Conservation (phyloP, 306 rosid species). For the Sindora glabra region DNA sequence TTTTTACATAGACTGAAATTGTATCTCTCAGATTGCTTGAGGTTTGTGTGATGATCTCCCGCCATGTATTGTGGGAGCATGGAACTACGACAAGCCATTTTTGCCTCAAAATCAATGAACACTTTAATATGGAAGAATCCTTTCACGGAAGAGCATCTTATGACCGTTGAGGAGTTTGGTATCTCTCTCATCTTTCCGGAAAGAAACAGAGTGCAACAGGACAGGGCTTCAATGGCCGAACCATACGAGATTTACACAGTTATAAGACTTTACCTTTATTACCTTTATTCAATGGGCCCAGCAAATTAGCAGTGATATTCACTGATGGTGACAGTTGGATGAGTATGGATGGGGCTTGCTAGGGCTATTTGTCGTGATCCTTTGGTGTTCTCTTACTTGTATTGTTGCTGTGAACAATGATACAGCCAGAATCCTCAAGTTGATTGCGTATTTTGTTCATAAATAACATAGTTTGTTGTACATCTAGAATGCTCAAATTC, state of each 20-base stretch:
- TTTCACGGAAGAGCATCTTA: slow-evolving; percentile 49
- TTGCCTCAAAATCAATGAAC: slow-evolving; percentile 56
- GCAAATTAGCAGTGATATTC: slow-evolving; percentile 10
- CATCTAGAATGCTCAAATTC: too few species aligned
- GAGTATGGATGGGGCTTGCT: not conserved
- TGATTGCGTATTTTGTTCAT: too few species aligned
- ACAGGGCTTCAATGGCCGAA: slow-evolving; percentile 65
- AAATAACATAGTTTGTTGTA: too few species aligned
- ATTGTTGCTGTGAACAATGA: not conserved
- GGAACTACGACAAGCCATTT: slow-evolving; percentile 55
- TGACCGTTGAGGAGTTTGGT: slow-evolving; percentile 54
- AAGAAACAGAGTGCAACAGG: slow-evolving; percentile 44
- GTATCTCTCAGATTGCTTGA: slow-evolving; percentile 34
- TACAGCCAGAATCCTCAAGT: too few species aligned
- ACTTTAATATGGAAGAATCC: slow-evolving; percentile 63
- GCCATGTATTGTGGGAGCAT: slow-evolving; percentile 54
- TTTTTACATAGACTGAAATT: too few species aligned
- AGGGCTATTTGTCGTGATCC: not conserved
- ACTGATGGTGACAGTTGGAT: not conserved
- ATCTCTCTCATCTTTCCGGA: slow-evolving; percentile 52
- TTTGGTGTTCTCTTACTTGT: not conserved
- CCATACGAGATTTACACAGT: slow-evolving; percentile 42
- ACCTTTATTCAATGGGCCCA: slow-evolving; percentile 25
- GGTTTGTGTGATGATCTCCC: slow-evolving; percentile 52
- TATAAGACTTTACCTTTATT: slow-evolving; percentile 50